Evolutionary conservation across 1,284 basidiomycete species (phyloP), one percentile per base, ranked within the genome.

Genomic region (Microbotryum silenes-acaulis): DNA sequence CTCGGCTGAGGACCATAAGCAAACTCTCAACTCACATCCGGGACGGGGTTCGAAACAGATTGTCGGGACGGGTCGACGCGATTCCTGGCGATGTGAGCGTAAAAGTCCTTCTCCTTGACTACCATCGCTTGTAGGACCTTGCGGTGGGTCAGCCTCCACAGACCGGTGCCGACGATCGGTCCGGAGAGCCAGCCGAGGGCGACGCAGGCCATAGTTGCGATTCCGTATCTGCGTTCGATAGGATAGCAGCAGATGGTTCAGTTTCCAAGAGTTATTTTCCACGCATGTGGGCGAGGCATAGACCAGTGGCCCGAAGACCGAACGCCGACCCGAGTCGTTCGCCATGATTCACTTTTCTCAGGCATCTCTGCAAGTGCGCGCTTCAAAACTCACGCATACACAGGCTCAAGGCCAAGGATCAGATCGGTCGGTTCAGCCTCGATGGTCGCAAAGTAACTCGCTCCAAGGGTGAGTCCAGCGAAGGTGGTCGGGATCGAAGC

Each of bases 151-250:
- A 63, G 4, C 47, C 56, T 54, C 71, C 71, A 73, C 3, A 71
- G 3, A 3, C 51, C 56, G 23, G 60, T 63, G 5, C 72, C 72
- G 27, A 73, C 21, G 3, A 65, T 56, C 37, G 71, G 71, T 0
- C 72, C 72, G 2, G 63, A 62, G 20, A 73, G 66, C 68, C 69
- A 73, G 6, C 72, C 72, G 1, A 71, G 37, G 4, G 52, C 71
- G 27, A 67, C 63, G 54, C 70, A 72, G 1, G 54, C 68, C 42
- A 70, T 46, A 23, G 69, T 68, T 14, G 70, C 70, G 8, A 59
- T 54, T 16, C 59, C 68, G 60, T 71, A 70, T 16, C 57, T 64
- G 55, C 37, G 25, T 21, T n/a, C 54, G 4, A 42, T 42, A 21
- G 18, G 29, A 37, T 25, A 31, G 9, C 4, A 12, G 12, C 8